Conservation (phyloP, 2,329 filamentous ascomycete species). For the Lecanosticta acicola region DNA sequence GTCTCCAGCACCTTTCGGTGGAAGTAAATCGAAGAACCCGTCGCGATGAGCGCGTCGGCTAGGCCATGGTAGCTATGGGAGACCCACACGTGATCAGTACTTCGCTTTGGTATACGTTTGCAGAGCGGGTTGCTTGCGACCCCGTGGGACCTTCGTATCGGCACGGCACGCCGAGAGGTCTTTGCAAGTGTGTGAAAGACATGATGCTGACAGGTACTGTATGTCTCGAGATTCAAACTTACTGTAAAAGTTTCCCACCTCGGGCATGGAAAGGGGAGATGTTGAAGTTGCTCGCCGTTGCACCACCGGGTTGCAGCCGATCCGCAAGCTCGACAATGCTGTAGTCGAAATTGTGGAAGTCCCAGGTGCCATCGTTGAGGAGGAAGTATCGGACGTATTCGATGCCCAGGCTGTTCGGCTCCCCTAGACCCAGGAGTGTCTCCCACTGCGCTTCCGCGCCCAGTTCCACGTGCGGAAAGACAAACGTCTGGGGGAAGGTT, state of each 20-base stretch:
- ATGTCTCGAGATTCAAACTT: too few species aligned
- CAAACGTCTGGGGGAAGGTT: conserved; percentile 30
- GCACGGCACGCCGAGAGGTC: too few species aligned
- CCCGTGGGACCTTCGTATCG: too few species aligned
- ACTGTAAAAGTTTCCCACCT: conserved; percentile 38
- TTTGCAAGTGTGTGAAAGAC: too few species aligned
- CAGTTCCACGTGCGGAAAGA: conserved; percentile 37
- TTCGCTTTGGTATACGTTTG: too few species aligned
- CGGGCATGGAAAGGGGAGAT: conserved; percentile 41
- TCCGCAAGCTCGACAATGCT: conserved; percentile 38
- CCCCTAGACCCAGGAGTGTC: conserved; percentile 34
- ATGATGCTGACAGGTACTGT: too few species aligned
- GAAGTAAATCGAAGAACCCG: conserved; percentile 48
- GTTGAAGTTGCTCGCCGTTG: conserved; percentile 46
- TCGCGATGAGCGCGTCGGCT: conserved; percentile 44
- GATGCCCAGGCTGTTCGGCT: conserved; percentile 35
- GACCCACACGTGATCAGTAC: too few species aligned
- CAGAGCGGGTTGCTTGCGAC: too few species aligned
- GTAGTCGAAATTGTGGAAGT: conserved; percentile 37
- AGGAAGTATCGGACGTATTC: conserved; percentile 42
- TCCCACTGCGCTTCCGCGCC: conserved; percentile 37
- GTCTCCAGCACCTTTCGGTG: conserved; percentile 42
- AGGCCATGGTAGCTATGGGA: conserved; percentile 39
- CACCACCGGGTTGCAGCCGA: conserved; percentile 42
- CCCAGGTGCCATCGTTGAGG: conserved; percentile 35